phyloP scores from a whole-genome alignment of 495 filamentous ascomycete species.

The Hypoxylon rickii region DNA sequence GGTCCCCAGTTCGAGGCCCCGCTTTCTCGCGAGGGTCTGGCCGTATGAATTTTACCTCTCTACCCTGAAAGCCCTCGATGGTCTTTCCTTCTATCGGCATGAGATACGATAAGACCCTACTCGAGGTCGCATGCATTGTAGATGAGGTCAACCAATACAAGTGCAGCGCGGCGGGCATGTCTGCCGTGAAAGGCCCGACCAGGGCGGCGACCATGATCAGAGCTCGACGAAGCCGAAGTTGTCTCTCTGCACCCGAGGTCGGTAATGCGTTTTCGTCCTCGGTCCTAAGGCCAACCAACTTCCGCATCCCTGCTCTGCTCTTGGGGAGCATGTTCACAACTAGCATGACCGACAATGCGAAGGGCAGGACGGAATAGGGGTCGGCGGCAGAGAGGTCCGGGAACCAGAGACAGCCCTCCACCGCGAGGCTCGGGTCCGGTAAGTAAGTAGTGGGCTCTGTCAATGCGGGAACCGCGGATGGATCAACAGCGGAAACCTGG shows the following conservation, averaged over 20 bases:
- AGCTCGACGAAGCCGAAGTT: conserved; percentile 39
- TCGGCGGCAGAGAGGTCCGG: conserved; percentile 73
- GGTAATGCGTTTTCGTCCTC: background rate
- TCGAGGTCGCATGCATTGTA: conserved; percentile 14
- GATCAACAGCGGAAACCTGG: conserved; percentile 4
- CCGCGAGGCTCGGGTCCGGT: conserved; percentile 61
- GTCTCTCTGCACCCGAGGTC: conserved; percentile 4
- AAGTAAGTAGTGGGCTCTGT: conserved; percentile 6
- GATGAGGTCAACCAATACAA: conserved; percentile 71
- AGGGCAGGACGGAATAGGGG: conserved; percentile 67
- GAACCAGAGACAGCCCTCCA: conserved; percentile 83
- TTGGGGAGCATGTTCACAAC: conserved; percentile 48
- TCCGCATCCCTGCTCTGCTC: conserved; percentile 6
- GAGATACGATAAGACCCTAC: conserved; percentile 11
- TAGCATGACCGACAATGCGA: conserved; percentile 56
- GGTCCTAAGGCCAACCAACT: conserved; percentile 20
- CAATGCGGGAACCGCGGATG: background rate
- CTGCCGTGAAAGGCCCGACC: conserved; percentile 53
- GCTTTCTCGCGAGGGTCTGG: conserved; percentile 22
- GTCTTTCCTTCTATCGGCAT: conserved; percentile 34
- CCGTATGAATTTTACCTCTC: conserved; percentile 21
- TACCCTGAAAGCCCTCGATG: conserved; percentile 25
- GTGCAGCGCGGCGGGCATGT: conserved; percentile 66
- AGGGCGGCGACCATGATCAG: conserved; percentile 45
- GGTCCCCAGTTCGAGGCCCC: background rate